These are phyloP conservation scores for Meripilus lineatus DNA, from an alignment of 1,284 basidiomycete genomes.

Conservation along the genomic window DNA sequence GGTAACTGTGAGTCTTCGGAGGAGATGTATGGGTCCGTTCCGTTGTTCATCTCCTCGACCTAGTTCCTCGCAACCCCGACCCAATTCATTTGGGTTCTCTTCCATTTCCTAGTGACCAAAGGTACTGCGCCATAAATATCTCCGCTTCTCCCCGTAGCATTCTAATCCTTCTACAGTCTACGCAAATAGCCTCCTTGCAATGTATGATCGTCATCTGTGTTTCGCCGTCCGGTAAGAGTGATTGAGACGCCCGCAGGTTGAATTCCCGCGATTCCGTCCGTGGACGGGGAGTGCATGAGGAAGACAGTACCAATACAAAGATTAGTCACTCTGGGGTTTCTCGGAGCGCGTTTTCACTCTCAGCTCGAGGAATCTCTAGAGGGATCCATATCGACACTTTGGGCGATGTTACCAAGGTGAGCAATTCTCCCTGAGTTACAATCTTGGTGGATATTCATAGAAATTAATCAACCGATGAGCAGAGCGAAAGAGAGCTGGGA, in stretches of 20 bases:
- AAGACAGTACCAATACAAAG: conserved; percentile 21
- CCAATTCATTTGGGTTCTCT: conserved; percentile 29
- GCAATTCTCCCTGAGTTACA: too few species aligned
- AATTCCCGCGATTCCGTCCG: conserved; percentile 27
- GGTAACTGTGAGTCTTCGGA: conserved; percentile 19
- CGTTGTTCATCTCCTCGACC: not conserved
- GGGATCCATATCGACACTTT: too few species aligned
- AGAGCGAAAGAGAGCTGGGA: too few species aligned
- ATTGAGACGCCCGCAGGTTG: conserved; percentile 22
- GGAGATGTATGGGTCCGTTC: not conserved
- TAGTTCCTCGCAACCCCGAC: conserved; percentile 30
- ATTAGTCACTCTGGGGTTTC: too few species aligned
- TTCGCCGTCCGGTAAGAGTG: not conserved
- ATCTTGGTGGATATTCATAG: too few species aligned
- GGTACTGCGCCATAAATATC: conserved; percentile 23
- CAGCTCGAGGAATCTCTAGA: too few species aligned
- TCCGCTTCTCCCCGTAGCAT: not conserved
- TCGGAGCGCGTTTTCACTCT: too few species aligned
- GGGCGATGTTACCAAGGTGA: too few species aligned
- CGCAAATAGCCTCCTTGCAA: conserved; percentile 21
- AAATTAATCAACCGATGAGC: too few species aligned
- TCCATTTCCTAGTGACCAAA: conserved; percentile 33
- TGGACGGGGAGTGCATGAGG: conserved; percentile 34
- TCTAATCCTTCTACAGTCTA: conserved; percentile 15
- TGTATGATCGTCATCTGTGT: conserved; percentile 12